Conservation (phyloP, 495 filamentous ascomycete genomes). For the Margaritispora aquatica region DNA sequence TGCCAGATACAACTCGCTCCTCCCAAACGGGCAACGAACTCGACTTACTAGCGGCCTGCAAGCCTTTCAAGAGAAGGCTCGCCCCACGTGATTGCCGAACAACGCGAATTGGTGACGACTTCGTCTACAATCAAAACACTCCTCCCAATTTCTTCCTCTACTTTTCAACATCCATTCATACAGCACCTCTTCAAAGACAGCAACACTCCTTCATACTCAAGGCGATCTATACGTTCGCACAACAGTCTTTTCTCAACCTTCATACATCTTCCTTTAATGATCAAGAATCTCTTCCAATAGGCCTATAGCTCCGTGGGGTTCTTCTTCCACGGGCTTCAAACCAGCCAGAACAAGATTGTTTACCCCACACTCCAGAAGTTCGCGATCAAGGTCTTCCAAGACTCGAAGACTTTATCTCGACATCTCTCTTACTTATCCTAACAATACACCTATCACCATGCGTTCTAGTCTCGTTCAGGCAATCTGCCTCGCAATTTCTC, state of each 20-base stretch:
- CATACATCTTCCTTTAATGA: too few relatives aligned
- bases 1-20: too few relatives aligned
- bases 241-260: neutral
- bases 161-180: neutral
- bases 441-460: too few relatives aligned
- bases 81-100: neutral
- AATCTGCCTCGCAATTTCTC: neutral
- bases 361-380: neutral
- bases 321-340: neutral
- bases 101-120: neutral
- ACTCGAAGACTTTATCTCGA: too few relatives aligned
- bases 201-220: neutral
- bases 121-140: neutral
- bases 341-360: neutral
- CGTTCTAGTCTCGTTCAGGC: too few relatives aligned
- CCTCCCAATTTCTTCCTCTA: neutral
- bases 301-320: neutral
- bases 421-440: too few relatives aligned
- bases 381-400: neutral
- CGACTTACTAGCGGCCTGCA: neutral
- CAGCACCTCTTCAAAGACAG: neutral
- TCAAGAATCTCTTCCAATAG: neutral
- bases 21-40: neutral
- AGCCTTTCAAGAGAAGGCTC: neutral
- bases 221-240: neutral